Evolutionary conservation across 139 green algal genomes (phyloP).

Genomic region (Micromonas pusilla): DNA sequence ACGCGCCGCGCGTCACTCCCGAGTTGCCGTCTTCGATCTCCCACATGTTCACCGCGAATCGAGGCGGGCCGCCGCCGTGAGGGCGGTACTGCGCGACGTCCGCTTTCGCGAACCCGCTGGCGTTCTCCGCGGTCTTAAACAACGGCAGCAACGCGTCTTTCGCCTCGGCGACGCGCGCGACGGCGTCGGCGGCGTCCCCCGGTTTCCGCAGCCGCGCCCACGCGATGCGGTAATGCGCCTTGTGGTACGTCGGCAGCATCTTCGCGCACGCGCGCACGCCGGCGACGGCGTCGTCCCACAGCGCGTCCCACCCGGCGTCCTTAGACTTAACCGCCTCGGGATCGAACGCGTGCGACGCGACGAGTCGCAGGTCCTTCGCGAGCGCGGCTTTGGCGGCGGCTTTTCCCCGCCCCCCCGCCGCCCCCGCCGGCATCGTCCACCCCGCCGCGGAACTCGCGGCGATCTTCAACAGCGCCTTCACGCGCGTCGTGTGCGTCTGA

Average conservation of each 20-base stretch:
- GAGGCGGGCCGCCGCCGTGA: not conserved
- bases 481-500: not conserved
- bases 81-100: not conserved
- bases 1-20: not conserved
- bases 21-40: not conserved
- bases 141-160: not conserved
- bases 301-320: not conserved
- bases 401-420: no score
- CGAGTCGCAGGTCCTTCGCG: not conserved
- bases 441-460: not conserved
- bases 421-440: not conserved
- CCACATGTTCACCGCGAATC: not conserved
- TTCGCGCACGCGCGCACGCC: not conserved
- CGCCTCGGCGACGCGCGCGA: not conserved
- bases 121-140: not conserved
- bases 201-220: not conserved
- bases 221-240: conserved; percentile 2
- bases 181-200: no score
- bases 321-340: not conserved
- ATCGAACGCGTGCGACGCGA: not conserved
- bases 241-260: conserved; percentile 8
- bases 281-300: not conserved
- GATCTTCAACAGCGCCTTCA: not conserved
- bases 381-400: no score
- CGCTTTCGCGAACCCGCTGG: not conserved